Evolutionary conservation across 352 stramenopile species (phyloP).

Genomic region (Globisporangium orthogonon): DNA sequence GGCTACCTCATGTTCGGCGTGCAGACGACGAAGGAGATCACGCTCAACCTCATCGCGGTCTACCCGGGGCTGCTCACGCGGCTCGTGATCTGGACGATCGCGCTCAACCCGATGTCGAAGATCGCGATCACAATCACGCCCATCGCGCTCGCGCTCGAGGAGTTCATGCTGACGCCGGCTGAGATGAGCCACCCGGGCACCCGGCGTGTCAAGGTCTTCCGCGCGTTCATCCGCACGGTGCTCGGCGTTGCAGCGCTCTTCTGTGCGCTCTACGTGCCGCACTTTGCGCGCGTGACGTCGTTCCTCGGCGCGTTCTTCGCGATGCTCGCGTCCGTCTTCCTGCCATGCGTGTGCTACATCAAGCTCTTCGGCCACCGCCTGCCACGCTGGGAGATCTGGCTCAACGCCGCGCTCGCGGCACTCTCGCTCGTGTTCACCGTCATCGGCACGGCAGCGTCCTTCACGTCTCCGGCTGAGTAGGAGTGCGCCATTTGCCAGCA

Average conservation of each 20-base stretch:
- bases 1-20: conserved; percentile 84
- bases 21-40: conserved; percentile 82
- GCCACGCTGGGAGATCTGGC: conserved; percentile 34
- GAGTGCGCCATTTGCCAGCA: neutral
- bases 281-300: conserved; percentile 80
- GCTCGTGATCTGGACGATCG: conserved; percentile 77
- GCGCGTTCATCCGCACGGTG: conserved; percentile 53
- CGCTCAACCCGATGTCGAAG: conserved; percentile 86
- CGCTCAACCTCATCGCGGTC: conserved; percentile 69
- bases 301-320: conserved; percentile 85
- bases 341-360: conserved; percentile 81
- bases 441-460: conserved; percentile 73
- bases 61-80: conserved; percentile 55
- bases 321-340: conserved; percentile 78
- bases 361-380: conserved; percentile 67
- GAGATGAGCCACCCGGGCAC: conserved; percentile 27
- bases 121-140: conserved; percentile 83
- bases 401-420: conserved; percentile 49
- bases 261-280: conserved; percentile 67
- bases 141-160: conserved; percentile 66
- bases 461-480: conserved; percentile 1
- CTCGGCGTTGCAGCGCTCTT: conserved; percentile 50
- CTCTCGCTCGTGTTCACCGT: conserved; percentile 67
- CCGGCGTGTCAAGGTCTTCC: conserved; percentile 35
- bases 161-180: conserved; percentile 50